A percentile compares a stretch with the other conserved stretches of the same genome.
Conservation (phyloP, 2,329 filamentous ascomycete species). For the Alternaria dauci region DNA sequence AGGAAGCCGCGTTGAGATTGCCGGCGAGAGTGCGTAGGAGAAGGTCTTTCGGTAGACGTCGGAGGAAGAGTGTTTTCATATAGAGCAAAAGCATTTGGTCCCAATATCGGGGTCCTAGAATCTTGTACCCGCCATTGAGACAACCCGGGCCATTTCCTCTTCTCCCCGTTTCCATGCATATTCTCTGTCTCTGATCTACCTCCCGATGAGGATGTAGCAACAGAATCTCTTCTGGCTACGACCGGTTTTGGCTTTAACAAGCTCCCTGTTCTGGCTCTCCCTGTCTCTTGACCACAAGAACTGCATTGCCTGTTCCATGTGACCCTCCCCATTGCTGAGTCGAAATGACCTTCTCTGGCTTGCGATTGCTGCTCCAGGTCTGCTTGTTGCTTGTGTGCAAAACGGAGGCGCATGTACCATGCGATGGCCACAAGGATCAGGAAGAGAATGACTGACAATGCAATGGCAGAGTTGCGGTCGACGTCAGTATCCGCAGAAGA, state of each 20-base stretch:
- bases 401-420: conserved; percentile 1
- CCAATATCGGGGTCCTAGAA: not conserved
- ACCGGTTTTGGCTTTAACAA: not conserved
- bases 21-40: not conserved
- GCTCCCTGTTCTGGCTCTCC: not conserved
- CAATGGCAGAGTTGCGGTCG: conserved; percentile 23
- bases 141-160: not conserved
- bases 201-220: not conserved
- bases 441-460: conserved; percentile 16
- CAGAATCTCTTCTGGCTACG: not conserved
- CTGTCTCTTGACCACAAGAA: not conserved
- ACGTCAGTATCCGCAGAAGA: conserved; percentile 4
- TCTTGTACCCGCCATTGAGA: not conserved
- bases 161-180: not conserved
- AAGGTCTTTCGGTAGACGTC: conserved; percentile 1
- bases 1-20: not conserved
- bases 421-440: not conserved
- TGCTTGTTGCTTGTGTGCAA: not conserved
- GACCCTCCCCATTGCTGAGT: not conserved
- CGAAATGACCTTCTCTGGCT: not conserved
- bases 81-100: not conserved
- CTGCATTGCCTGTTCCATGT: not conserved
- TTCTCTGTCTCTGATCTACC: not conserved
- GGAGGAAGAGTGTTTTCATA: not conserved
- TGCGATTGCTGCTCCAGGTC: not conserved